phyloP scores from a whole-genome alignment of 345 rosid genomes.

The Rhodamnia rubescens region DNA sequence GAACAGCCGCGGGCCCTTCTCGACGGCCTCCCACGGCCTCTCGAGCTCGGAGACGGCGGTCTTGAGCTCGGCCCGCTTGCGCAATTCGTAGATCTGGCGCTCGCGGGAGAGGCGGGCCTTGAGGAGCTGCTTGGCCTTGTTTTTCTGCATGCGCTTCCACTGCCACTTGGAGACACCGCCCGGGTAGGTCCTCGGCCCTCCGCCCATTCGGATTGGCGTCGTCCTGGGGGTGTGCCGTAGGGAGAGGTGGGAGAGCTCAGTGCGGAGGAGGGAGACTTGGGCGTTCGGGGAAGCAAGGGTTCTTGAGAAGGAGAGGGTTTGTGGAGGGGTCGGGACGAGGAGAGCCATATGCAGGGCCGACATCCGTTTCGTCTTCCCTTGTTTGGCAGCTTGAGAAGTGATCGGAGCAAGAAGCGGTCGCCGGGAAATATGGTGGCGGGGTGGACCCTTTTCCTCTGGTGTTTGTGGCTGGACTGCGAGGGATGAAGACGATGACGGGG shows the following conservation, averaged over 20 bases:
- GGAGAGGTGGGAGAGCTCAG: conserved; percentile 16
- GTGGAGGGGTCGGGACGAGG: conserved; percentile 4
- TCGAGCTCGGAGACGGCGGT: conserved; percentile 83
- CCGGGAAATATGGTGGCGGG: not conserved
- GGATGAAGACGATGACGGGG: not conserved
- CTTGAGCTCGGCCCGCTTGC: conserved; percentile 83
- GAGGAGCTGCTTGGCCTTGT: conserved; percentile 80
- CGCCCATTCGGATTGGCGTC: conserved; percentile 71
- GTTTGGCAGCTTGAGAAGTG: not conserved
- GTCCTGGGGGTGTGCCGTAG: conserved; percentile 10
- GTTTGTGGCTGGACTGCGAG: not conserved
- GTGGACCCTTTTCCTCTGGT: not conserved
- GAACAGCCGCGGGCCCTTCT: conserved; percentile 58
- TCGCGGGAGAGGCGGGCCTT: conserved; percentile 66
- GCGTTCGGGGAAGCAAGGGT: conserved; percentile 14
- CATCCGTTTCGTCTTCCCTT: not conserved
- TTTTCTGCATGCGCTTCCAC: conserved; percentile 91
- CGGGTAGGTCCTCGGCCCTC: conserved; percentile 74
- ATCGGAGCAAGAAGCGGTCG: not conserved
- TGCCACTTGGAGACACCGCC: conserved; percentile 92
- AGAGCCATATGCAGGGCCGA: conserved; percentile 14
- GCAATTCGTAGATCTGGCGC: conserved; percentile 86
- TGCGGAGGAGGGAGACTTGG: conserved; percentile 16
- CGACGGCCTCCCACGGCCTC: conserved; percentile 79
- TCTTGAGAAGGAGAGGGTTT: conserved; percentile 28